Base-by-base conservation (phyloP, 129 eudicot genomes). In the Flaveria robusta region DNA sequence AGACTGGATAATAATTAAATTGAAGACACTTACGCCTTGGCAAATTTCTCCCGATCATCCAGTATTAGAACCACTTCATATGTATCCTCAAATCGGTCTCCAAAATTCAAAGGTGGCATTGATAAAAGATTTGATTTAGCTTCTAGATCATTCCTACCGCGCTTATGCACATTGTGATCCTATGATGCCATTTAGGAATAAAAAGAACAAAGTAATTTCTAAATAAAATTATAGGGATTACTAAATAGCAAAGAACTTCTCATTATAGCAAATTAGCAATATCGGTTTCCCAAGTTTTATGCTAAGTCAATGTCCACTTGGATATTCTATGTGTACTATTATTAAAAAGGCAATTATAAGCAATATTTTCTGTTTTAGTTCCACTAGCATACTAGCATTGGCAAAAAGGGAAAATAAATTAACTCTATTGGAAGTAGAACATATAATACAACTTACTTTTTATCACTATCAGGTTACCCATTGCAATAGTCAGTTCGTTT, bases 1-100 rank as follows among this genome's bases (percentile, higher is more conserved):
- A n/a, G 56, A 34, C 12, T 4, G 13, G 2, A 12, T 34, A 55
- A 42, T 73, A 52, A 62, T 56, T 52, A 47, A 70, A 47, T 16
- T 18, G 23, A 66, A 74, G 23, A 31, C 23, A 74, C 88, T 82
- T 70, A 90, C 98, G 88, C 92, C 70, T 80, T 78, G 71, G 91
- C 79, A 80, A 95, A 95, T 72, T 88, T 90, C 75, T 95, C 99
- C 20, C 99, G 91, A 66, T 91, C 86, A 76, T 95, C 99, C 83
- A 95, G 82, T 77, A 95, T 83, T 83, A 95, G 20, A 56, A 95
- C 80, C 60, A 95, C 97, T 68, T 91, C 87, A 77, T 95, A 95
- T 20, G 56, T 79, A 81, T 91, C 97, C 70, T 79, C 90, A 69
- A 95, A 95, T 47, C 77, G 86, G 81, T 89, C 96, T 79, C 93